Base-by-base conservation (phyloP, 2,329 filamentous ascomycete species). In the Penicillium corylophilum region DNA sequence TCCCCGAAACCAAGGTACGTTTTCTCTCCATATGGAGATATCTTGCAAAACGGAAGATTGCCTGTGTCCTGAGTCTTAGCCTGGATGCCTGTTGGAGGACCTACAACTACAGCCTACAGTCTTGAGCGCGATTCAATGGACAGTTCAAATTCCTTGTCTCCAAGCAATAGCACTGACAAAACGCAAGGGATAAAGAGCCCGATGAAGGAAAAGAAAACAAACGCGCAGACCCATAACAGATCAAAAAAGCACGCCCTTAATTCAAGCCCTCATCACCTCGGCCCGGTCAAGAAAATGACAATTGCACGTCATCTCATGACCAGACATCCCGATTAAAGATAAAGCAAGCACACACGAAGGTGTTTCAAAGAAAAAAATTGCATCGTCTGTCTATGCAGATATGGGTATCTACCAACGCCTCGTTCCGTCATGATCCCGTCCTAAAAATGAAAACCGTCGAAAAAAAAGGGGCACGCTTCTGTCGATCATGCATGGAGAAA, bases 341-440 rank as follows among this genome's bases (percentile, higher is more conserved):
- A 31, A 50, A 57, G 55, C 51, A 51, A 44, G 23, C 52, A 53
- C 48, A 53, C 23, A 44, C 26, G 40, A 54, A 56, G 51, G 41
- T 57, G 24, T 54, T 52, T 33, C 46, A 52, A 46, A 55, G 39
- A 49, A 50, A 40, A 55, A 59, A 48, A 60, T 44, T 63, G 56
- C 48, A 64, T 64, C 55, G 57, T 61, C 61, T 61, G 60, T 57
- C 64, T 65, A 67, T 67, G 64, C 62, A 64, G 62, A 65, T 64
- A 65, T 69, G 71, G 71, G 71, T 73, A 73, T 73, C 69, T 73
- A 69, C 65, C 67, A 72, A 73, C 68, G 69, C 70, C 70, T 70
- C 67, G 65, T 71, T 68, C 71, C 70, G 54, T 70, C 68, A 64
- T 72, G 63, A 67, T 69, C 68, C 68, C 61, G 57, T 67, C 64